Evolutionary conservation across 1,284 basidiomycete genomes (phyloP).

Genomic region (Pseudomicrostroma phylloplanum): DNA sequence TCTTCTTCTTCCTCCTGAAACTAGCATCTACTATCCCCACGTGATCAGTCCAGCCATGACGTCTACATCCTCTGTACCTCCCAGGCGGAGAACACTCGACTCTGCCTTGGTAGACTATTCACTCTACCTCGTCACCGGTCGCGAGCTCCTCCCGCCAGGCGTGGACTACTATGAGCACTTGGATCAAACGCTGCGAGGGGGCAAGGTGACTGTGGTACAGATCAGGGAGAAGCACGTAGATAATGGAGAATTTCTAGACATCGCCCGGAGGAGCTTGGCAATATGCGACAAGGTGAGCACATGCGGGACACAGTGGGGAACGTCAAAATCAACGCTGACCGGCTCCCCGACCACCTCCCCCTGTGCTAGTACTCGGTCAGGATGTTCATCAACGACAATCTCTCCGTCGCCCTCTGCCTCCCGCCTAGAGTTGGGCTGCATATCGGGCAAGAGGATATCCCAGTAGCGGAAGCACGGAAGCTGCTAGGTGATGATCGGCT

Average conservation of each 20-base stretch:
- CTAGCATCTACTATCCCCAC: too few species aligned
- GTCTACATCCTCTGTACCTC: too few species aligned
- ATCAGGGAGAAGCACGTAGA: constrained; percentile 76
- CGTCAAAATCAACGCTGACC: background rate
- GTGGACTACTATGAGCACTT: constrained; percentile 65
- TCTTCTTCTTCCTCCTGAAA: too few species aligned
- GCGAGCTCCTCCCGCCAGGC: constrained; percentile 70
- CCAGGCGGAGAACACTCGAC: too few species aligned
- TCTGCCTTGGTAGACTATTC: constrained; percentile 24
- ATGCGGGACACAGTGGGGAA: background rate
- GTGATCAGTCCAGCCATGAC: too few species aligned
- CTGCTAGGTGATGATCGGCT: constrained; percentile 64
- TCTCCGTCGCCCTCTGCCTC: constrained; percentile 36
- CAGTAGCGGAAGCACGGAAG: constrained; percentile 60
- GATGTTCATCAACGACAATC: constrained; percentile 68
- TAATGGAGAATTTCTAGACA: constrained; percentile 58
- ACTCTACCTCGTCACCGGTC: constrained; percentile 67
- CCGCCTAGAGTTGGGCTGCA: constrained; percentile 69
- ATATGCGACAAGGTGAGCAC: constrained; percentile 63
- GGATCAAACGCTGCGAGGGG: constrained; percentile 72
- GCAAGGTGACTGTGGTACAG: constrained; percentile 84
- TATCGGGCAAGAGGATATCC: constrained; percentile 84
- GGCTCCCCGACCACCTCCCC: background rate
- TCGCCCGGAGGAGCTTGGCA: constrained; percentile 57
- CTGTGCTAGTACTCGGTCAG: constrained; percentile 64